Conservation (phyloP, 2,329 filamentous ascomycete species). For the Trichoderma oligosporum region DNA sequence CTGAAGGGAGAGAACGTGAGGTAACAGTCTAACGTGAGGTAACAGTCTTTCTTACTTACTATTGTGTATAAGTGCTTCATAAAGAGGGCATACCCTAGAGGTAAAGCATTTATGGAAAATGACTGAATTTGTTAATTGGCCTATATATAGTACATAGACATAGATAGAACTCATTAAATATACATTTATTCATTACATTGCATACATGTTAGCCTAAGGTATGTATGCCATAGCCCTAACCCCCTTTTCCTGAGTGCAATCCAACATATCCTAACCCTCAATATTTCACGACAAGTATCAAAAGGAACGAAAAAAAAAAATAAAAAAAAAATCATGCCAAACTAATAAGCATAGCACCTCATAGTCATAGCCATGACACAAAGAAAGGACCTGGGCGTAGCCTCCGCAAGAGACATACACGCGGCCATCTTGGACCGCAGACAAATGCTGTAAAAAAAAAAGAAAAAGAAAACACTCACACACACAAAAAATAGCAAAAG, state of each 20-base stretch:
- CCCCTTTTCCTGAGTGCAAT: conserved; percentile 3
- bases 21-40: no score
- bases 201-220: conserved; percentile 1
- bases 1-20: no score
- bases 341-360: no score
- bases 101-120: no score
- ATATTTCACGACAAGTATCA: background rate
- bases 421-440: background rate
- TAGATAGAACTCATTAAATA: background rate
- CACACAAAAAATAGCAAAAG: background rate
- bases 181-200: conserved; percentile 13
- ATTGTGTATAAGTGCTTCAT: no score
- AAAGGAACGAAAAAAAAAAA: background rate
- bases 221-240: conserved; percentile 1
- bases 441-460: background rate
- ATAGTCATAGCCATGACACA: background rate
- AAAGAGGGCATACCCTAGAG: no score
- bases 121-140: no score
- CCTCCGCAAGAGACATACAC: background rate
- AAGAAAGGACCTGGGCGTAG: background rate
- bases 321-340: background rate
- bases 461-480: background rate
- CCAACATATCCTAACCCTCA: background rate
- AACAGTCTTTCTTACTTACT: no score
- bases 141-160: no score